Base-by-base conservation (phyloP, 768 basidiomycete genomes). In the Tylopilus plumbeoviolaceoides region DNA sequence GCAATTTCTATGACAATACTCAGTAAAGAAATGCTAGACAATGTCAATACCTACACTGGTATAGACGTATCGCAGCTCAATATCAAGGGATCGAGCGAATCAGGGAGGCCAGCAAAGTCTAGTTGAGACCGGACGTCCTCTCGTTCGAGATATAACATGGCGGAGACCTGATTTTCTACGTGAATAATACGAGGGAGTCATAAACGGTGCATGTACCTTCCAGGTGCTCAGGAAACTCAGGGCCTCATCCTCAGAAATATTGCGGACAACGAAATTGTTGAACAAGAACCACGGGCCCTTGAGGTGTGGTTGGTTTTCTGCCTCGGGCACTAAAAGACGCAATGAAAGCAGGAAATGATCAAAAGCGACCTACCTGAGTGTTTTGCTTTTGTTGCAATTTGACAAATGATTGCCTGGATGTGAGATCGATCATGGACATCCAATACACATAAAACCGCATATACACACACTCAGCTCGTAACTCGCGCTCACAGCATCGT, bases 1-100 rank as follows among this genome's bases (percentile, higher is more conserved):
- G 7, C 93, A 87, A 62, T 91, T 86, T 55, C 93, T 94, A 60
- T 21, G 43, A 15, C 33, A 27, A 9, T 53, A 44, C 12, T 47
- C 21, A 49, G 43, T n/a, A n/a, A n/a, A n/a, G n/a, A n/a, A n/a
- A n/a, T n/a, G n/a, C n/a, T n/a, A n/a, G n/a, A n/a, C n/a, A 21
- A 47, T 3, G 35, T 31, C 27, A 28, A 36, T 20, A 68, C 85
- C 53, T 63, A 93, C 92, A 83, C 61, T 4, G 95, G 85, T 53
- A 98, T 91, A 3, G 91, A 94, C 5, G 91, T 90, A 70, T 98
- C 95, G 44, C 82, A 80, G 63, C 81, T 84, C 21, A 97, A 71
- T 57, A 95, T 92, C 4, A 80, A 77, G 1, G 82, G 75, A 65
- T 95, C 91, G 23, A 89, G 75, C 44, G 76, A 73, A 47, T 78